A percentile compares a stretch with the other conserved stretches of the same genome.
These are phyloP conservation scores for Pseudozyma tsukubaensis DNA, from an alignment of 1,284 basidiomycete species.

Conservation along the genomic window DNA sequence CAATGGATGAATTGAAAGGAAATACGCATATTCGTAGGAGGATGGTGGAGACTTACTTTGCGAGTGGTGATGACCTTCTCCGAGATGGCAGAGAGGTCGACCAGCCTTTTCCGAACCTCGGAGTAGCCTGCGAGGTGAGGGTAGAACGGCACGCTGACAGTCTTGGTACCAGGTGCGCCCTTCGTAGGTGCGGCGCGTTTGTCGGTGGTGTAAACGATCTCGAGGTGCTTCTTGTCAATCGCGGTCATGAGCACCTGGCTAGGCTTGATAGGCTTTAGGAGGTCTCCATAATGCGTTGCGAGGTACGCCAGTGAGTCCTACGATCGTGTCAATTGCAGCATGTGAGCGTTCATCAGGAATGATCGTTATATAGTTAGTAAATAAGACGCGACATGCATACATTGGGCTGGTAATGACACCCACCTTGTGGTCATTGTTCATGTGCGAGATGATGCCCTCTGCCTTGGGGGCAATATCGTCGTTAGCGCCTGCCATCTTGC, in stretches of 20 bases:
- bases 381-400: no score
- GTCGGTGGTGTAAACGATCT: slow-evolving; percentile 37
- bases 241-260: slow-evolving; percentile 45
- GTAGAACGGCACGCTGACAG: slow-evolving; percentile 40
- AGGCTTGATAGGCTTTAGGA: slow-evolving; percentile 32
- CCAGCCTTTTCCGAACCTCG: slow-evolving; percentile 37
- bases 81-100: slow-evolving; percentile 34
- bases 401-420: background rate
- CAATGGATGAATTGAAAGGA: background rate
- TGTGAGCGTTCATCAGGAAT: no score
- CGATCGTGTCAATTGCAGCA: background rate
- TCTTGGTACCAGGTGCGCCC: slow-evolving; percentile 22
- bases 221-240: slow-evolving; percentile 49
- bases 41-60: slow-evolving; percentile 17
- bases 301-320: slow-evolving; percentile 52
- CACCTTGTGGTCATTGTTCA: slow-evolving; percentile 56
- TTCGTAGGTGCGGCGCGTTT: slow-evolving; percentile 17
- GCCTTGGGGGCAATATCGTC: slow-evolving; percentile 49
- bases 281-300: slow-evolving; percentile 46
- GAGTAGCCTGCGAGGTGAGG: slow-evolving; percentile 42
- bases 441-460: slow-evolving; percentile 45
- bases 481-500: slow-evolving; percentile 15
- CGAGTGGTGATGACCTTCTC: slow-evolving; percentile 43
- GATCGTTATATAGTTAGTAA: background rate
- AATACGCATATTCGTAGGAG: background rate